Evolutionary conservation across 768 basidiomycete species (phyloP), one percentile per base, ranked within the genome.

Genomic region (Kwoniella europaea): DNA sequence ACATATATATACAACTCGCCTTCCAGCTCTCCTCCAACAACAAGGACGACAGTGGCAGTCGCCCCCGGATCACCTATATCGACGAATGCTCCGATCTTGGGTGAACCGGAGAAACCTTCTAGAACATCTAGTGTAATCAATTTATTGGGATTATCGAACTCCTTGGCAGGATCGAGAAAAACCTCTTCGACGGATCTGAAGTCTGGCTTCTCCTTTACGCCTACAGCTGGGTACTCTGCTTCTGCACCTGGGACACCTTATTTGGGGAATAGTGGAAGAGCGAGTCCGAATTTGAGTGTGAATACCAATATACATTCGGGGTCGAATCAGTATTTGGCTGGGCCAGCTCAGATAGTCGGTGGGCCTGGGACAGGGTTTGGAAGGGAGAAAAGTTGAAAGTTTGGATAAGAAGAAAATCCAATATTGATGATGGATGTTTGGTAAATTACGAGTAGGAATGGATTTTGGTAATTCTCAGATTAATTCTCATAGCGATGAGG

Each of bases 1-100:
- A 98, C 95, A 2, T 94, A 91, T 90, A 86, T 95, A 70, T 98
- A 97, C 85, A 96, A 95, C 81, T 89, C 91, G 71, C 92, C 88
- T 6, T 46, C 64, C 50, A 20, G 54, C n/a, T n/a, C 63, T n/a
- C 58, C 71, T 24, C 60, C 67, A 27, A 71, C 65, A 44, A 35
- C 74, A 16, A 65, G 82, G 20, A 79, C 71, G 18, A 70, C 71
- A 53, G 74, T 83, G 9, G 82, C 81, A 7, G 79, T 79, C 18
- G 65, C 71, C 0, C 81, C 81, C 22, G 82, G 81, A 2, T 81
- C 79, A 15, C 82, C 82, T 12, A 83, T 83, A 67, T 56, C 68
- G 16, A 53, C 71, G 1, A 68, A 73, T 12, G 82, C 82, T 6
- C 82, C 82, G 0, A 82, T 83, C 63, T 69, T 83, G 10, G 82